Percentiles rank a stretch among this genome's conserved stretches.
These are phyloP conservation scores for Globisporangium okanoganense DNA, from an alignment of 352 stramenopile genomes.

Conservation along the genomic window DNA sequence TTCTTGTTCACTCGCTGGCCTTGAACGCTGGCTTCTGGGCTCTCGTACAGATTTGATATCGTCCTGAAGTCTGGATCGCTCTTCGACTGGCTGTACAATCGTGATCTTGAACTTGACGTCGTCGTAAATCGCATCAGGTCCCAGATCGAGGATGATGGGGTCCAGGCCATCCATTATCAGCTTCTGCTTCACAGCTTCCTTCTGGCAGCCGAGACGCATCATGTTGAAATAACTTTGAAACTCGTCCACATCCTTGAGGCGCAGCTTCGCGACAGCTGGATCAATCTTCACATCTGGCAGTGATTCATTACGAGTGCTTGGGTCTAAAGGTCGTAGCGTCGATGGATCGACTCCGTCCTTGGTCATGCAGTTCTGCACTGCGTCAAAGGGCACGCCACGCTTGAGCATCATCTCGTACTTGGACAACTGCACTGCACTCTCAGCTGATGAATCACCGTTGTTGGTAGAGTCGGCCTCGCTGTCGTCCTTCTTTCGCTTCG, in stretches of 20 bases:
- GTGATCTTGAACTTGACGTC: conserved; percentile 57
- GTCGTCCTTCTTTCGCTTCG: background rate
- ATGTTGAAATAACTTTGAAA: conserved; percentile 93
- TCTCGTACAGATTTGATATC: conserved; percentile 57
- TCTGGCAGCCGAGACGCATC: conserved; percentile 89
- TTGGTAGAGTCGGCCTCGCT: background rate
- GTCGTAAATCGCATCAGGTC: conserved; percentile 54
- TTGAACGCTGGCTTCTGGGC: conserved; percentile 10
- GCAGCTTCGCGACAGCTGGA: conserved; percentile 7
- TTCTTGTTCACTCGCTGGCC: background rate
- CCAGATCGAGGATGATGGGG: conserved; percentile 57
- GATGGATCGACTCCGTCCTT: conserved; percentile 57
- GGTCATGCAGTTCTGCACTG: conserved; percentile 68
- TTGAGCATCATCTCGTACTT: conserved; percentile 73
- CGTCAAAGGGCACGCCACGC: conserved; percentile 63
- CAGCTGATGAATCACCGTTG: background rate
- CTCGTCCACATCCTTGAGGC: conserved; percentile 62
- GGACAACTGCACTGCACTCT: background rate
- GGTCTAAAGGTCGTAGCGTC: conserved; percentile 20
- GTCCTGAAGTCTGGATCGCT: conserved; percentile 44
- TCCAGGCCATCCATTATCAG: conserved; percentile 89
- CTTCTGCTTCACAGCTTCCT: conserved; percentile 89
- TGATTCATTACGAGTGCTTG: background rate
- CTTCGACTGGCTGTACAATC: conserved; percentile 6
- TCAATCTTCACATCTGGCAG: background rate